Evolutionary conservation across 2,329 filamentous ascomycete genomes (phyloP).

Genomic region (Neofusicoccum umdonicola): DNA sequence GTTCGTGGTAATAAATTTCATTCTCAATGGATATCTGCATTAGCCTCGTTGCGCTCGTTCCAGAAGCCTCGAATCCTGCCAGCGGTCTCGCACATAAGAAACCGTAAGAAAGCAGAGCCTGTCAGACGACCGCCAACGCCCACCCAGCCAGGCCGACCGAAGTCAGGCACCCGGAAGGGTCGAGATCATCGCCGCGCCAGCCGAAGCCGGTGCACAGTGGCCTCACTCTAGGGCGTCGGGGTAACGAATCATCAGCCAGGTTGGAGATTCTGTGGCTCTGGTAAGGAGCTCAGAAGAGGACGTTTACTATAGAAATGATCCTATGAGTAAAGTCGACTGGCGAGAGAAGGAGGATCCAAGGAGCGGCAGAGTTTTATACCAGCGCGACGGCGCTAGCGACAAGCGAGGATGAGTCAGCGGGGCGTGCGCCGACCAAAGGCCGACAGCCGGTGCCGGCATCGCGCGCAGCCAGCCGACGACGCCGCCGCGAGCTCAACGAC

Average conservation of each 20-base stretch:
- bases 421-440: neutral
- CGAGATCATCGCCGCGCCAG: conserved; percentile 96
- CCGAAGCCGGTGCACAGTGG: conserved; percentile 63
- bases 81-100: neutral
- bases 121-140: conserved; percentile 84
- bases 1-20: neutral
- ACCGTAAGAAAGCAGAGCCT: conserved; percentile 48
- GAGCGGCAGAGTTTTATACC: neutral
- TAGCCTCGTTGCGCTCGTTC: neutral
- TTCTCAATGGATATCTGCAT: neutral
- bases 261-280: conserved; percentile 84
- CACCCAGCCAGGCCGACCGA: conserved; percentile 72
- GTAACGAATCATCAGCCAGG: conserved; percentile 85
- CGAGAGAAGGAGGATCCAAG: neutral
- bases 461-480: neutral
- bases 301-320: conserved; percentile 99
- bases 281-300: conserved; percentile 88
- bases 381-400: neutral
- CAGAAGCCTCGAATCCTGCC: neutral
- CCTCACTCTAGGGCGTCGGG: conserved; percentile 88
- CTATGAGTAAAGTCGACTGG: conserved; percentile 43
- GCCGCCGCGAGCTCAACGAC: neutral
- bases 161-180: conserved; percentile 68
- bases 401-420: neutral
- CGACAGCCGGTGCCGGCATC: neutral